phyloP scores from a whole-genome alignment of 148 eudicot genomes.

The Pharnaceum exiguum region DNA sequence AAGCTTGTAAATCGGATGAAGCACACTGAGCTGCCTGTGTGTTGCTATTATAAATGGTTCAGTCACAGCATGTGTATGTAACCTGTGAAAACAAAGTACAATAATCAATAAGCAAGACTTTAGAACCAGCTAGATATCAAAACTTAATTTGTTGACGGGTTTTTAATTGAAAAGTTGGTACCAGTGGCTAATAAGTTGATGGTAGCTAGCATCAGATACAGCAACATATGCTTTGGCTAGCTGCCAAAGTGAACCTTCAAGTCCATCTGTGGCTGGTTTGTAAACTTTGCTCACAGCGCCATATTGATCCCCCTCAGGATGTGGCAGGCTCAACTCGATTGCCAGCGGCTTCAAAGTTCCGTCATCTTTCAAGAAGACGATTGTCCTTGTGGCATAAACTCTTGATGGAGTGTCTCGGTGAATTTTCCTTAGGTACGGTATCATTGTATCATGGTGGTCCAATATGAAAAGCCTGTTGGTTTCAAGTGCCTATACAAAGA shows the following conservation, averaged over 20 bases:
- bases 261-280: slow-evolving; percentile 48
- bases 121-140: background rate
- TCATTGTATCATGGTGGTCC: slow-evolving; percentile 61
- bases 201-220: slow-evolving; percentile 68
- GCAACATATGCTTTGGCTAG: slow-evolving; percentile 88
- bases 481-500: slow-evolving; percentile 37
- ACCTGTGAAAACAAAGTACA: slow-evolving; percentile 30
- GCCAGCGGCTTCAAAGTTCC: slow-evolving; percentile 68
- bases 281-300: slow-evolving; percentile 51
- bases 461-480: slow-evolving; percentile 51
- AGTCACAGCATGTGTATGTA: slow-evolving; percentile 66
- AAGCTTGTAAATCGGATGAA: slow-evolving; percentile 81
- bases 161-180: slow-evolving; percentile 13
- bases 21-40: slow-evolving; percentile 69
- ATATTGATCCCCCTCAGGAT: slow-evolving; percentile 40
- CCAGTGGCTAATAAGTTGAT: slow-evolving; percentile 91
- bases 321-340: slow-evolving; percentile 67
- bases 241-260: slow-evolving; percentile 55
- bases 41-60: slow-evolving; percentile 87
- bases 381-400: slow-evolving; percentile 66
- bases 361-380: slow-evolving; percentile 54
- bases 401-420: slow-evolving; percentile 43
- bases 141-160: background rate
- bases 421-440: slow-evolving; percentile 62
- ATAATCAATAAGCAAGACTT: background rate